These are phyloP conservation scores for Curvularia eragrostidis DNA, from an alignment of 2,329 filamentous ascomycete species.

Conservation along the genomic window DNA sequence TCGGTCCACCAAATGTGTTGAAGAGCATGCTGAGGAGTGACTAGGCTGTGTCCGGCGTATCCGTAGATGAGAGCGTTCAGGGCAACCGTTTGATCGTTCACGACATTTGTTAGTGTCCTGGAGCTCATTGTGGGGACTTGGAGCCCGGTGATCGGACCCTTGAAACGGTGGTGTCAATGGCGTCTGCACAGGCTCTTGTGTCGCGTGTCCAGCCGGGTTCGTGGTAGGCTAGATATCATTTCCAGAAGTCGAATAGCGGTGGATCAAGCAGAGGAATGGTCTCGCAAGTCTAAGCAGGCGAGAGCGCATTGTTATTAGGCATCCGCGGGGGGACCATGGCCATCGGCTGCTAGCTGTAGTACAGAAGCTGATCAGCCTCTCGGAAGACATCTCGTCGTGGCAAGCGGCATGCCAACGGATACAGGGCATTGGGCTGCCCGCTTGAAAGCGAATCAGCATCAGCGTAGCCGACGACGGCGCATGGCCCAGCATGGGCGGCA, in stretches of 20 bases:
- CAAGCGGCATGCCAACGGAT: slow-evolving; percentile 46
- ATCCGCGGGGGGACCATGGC: slow-evolving; percentile 41
- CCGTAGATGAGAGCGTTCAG: slow-evolving; percentile 60
- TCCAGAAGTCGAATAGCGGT: slow-evolving; percentile 18
- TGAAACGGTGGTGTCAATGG: slow-evolving; percentile 21
- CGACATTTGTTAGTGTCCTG: slow-evolving; percentile 50
- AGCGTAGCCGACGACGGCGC: slow-evolving; percentile 23
- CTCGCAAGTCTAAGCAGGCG: slow-evolving; percentile 20
- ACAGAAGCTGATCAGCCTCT: slow-evolving; percentile 35
- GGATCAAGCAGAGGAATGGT: slow-evolving; percentile 15
- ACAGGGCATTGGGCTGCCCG: slow-evolving; percentile 40
- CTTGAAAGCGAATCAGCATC: slow-evolving; percentile 37
- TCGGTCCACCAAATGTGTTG: slow-evolving; percentile 74
- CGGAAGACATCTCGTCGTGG: slow-evolving; percentile 32
- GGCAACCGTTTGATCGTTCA: slow-evolving; percentile 54
- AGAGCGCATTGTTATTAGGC: slow-evolving; percentile 33
- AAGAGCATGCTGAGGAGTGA: slow-evolving; percentile 57
- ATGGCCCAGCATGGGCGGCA: slow-evolving; percentile 31
- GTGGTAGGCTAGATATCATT: slow-evolving; percentile 35
- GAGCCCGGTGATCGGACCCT: slow-evolving; percentile 11
- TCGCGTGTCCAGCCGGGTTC: slow-evolving; percentile 25
- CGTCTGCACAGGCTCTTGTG: slow-evolving; percentile 22
- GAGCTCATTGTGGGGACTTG: slow-evolving; percentile 41
- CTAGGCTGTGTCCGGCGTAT: slow-evolving; percentile 58
- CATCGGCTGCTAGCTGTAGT: slow-evolving; percentile 38